A percentile compares a stretch with the other conserved stretches of the same genome.
Conservation (phyloP, 441 rosid species). For the Bruguiera hainesii region DNA sequence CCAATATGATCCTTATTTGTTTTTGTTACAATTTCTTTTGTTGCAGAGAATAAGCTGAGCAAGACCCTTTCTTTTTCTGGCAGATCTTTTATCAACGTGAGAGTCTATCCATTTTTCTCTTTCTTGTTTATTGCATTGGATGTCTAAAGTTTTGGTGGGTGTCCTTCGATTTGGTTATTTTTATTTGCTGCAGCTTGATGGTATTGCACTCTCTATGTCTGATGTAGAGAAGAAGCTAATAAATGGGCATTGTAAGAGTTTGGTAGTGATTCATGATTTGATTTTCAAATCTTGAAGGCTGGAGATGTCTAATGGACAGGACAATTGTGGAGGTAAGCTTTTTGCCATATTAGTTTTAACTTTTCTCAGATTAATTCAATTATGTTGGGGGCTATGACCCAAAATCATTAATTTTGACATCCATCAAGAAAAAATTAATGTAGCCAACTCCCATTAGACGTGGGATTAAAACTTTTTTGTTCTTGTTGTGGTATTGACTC, state of each 20-base stretch:
- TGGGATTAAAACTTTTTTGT: no score
- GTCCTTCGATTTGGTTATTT: neutral
- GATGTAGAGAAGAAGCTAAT: constrained; percentile 30
- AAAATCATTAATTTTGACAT: no score
- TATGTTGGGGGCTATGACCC: neutral
- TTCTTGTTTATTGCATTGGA: neutral
- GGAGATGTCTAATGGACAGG: constrained; percentile 56
- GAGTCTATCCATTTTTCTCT: constrained; percentile 1
- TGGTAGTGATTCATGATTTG: constrained; percentile 32
- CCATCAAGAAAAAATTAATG: no score
- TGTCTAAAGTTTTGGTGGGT: neutral
- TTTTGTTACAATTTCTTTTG: neutral
- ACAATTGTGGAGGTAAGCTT: constrained; percentile 43
- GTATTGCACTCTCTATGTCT: constrained; percentile 18
- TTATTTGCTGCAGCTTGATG: neutral
- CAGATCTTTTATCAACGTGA: neutral
- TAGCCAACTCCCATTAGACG: no score
- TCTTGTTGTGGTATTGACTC: no score
- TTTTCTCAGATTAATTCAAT: neutral
- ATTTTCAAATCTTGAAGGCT: constrained; percentile 28
- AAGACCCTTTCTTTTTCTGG: constrained; percentile 2
- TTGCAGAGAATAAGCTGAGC: constrained; percentile 19
- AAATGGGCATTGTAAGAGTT: constrained; percentile 27
- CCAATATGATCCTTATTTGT: no score
- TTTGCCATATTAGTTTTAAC: neutral